Percentiles rank a stretch among this genome's conserved stretches.
phyloP scores from a whole-genome alignment of 306 rosid genomes.

The Castanea crenata region DNA sequence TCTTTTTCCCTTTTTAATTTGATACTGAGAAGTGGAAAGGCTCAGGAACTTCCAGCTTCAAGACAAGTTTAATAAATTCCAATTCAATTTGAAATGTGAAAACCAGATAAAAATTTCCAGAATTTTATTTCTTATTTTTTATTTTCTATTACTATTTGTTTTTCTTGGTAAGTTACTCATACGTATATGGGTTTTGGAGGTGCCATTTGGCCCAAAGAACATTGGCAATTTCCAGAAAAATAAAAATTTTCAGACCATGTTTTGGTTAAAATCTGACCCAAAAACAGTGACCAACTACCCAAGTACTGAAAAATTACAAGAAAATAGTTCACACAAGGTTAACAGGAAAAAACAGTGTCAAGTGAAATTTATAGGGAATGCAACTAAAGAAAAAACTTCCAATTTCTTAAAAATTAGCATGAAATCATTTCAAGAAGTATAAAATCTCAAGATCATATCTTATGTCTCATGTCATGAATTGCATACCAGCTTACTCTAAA shows the following conservation, averaged over 20 bases:
- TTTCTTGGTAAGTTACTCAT: too few species aligned
- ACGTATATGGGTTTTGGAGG: too few species aligned
- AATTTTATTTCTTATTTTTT: too few species aligned
- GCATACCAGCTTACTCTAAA: slow-evolving; percentile 65
- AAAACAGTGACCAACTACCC: not conserved
- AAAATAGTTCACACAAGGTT: not conserved
- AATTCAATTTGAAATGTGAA: too few species aligned
- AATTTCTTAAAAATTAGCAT: not conserved
- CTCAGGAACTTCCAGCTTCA: too few species aligned
- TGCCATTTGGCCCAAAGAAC: too few species aligned
- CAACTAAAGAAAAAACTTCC: not conserved
- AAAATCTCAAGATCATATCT: not conserved
- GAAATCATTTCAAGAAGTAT: not conserved
- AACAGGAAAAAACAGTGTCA: not conserved
- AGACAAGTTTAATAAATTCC: too few species aligned
- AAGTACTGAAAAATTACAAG: not conserved
- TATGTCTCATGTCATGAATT: not conserved
- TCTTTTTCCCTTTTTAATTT: too few species aligned
- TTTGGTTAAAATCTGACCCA: not conserved
- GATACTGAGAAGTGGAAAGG: too few species aligned
- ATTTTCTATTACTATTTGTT: too few species aligned
- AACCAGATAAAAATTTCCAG: too few species aligned
- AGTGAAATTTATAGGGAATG: not conserved
- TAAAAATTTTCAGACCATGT: not conserved
- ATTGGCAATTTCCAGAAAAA: too few species aligned